Conservation (phyloP, 139 green algal species). For the Pleodorina starrii region DNA sequence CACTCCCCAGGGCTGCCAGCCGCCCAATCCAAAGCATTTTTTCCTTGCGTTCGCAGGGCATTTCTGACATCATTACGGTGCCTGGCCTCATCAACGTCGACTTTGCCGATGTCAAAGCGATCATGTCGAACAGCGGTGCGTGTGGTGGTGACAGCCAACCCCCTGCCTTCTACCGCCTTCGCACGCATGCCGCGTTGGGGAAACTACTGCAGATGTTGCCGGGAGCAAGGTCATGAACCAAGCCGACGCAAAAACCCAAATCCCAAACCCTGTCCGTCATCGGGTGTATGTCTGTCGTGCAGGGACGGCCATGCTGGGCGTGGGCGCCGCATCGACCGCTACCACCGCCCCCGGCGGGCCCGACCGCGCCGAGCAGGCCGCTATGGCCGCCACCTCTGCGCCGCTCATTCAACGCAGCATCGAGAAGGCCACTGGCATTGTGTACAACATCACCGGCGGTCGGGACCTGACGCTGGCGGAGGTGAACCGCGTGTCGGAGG, state of each 20-base stretch:
- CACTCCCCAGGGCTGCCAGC: too few relatives aligned
- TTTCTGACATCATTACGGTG: constrained; percentile 99
- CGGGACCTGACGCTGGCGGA: constrained; percentile 93
- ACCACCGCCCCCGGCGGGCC: constrained; percentile 58
- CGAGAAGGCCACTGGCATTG: constrained; percentile 92
- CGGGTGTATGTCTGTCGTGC: too few relatives aligned
- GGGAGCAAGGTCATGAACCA: too few relatives aligned
- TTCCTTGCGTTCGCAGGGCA: too few relatives aligned
- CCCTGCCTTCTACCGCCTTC: too few relatives aligned
- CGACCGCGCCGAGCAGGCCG: constrained; percentile 81
- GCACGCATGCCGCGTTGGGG: too few relatives aligned
- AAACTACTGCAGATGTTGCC: too few relatives aligned
- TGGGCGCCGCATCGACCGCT: constrained; percentile 67
- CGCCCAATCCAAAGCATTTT: too few relatives aligned
- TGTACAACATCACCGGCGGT: constrained; percentile 98
- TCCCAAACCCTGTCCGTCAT: too few relatives aligned
- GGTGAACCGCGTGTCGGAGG: constrained; percentile 94
- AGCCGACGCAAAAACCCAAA: too few relatives aligned
- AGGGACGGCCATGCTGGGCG: constrained; percentile 94
- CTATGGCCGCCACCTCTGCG: constrained; percentile 85
- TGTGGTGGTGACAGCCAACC: too few relatives aligned
- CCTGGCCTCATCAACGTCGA: constrained; percentile 99
- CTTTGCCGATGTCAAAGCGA: constrained; percentile 97
- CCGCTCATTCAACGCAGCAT: constrained; percentile 97
- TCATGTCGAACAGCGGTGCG: constrained; percentile 93